Conservation (phyloP, 495 filamentous ascomycete genomes). For the Paragyromitra xinjiangensis region DNA sequence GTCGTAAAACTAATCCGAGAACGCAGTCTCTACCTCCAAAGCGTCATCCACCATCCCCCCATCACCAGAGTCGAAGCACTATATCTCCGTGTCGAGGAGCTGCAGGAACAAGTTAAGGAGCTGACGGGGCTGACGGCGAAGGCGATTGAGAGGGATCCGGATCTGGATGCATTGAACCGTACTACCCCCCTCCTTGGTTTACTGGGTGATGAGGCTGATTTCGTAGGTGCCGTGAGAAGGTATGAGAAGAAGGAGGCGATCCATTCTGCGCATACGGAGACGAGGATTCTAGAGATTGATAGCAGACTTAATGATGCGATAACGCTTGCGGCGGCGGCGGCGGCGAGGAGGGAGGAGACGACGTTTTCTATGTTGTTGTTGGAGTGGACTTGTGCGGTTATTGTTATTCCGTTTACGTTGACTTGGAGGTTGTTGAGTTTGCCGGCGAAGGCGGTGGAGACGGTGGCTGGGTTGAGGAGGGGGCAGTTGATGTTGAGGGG, state of each 20-base stretch:
- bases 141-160: conserved; percentile 68
- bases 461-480: conserved; percentile 16
- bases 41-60: conserved; percentile 68
- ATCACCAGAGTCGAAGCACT: conserved; percentile 60
- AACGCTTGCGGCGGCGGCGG: conserved; percentile 68
- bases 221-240: conserved; percentile 75
- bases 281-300: conserved; percentile 74
- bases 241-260: conserved; percentile 89
- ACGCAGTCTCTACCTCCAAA: conserved; percentile 84
- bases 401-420: conserved; percentile 45
- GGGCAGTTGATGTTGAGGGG: neutral
- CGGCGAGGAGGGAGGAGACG: conserved; percentile 29
- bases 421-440: conserved; percentile 48
- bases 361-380: conserved; percentile 29
- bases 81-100: conserved; percentile 64
- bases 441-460: conserved; percentile 42
- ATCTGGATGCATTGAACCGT: conserved; percentile 82
- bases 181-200: neutral
- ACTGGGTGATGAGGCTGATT: neutral
- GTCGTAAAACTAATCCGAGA: conserved; percentile 79
- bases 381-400: conserved; percentile 43
- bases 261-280: conserved; percentile 76
- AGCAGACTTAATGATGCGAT: conserved; percentile 77
- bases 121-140: conserved; percentile 66
- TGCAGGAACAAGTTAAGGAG: conserved; percentile 63